Conservation (phyloP, 2,329 filamentous ascomycete species). For the Fusarium sp. region DNA sequence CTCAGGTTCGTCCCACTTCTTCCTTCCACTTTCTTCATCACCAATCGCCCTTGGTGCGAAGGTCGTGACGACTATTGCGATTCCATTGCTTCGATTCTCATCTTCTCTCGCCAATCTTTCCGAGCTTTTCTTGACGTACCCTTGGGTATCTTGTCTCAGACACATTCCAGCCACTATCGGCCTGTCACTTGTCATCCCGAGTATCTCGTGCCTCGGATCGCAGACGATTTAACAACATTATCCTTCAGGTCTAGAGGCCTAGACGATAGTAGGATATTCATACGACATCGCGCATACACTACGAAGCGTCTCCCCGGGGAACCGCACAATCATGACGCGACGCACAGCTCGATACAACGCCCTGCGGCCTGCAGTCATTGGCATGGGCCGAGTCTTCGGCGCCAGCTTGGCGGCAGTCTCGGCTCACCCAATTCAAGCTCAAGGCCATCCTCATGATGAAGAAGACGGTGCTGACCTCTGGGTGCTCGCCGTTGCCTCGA, state of each 20-base stretch:
- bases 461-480: conserved; percentile 72
- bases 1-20: conserved; percentile 28
- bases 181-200: conserved; percentile 17
- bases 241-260: not conserved
- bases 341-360: conserved; percentile 50
- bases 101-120: conserved; percentile 1
- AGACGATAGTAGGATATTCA: not conserved
- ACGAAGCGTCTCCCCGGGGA: not conserved
- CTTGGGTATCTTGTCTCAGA: conserved; percentile 16
- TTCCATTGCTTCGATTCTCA: conserved; percentile 2
- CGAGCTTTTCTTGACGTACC: conserved; percentile 1
- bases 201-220: not conserved
- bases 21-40: conserved; percentile 23
- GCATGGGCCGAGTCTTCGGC: conserved; percentile 60
- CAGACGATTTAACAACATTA: not conserved
- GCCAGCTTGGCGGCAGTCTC: conserved; percentile 58
- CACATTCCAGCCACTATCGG: conserved; percentile 29
- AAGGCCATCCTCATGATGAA: conserved; percentile 56
- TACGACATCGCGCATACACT: not conserved
- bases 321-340: conserved; percentile 37
- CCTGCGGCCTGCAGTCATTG: conserved; percentile 59
- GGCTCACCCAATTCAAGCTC: conserved; percentile 54
- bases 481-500: conserved; percentile 80
- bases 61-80: conserved; percentile 16
- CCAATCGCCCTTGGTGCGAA: conserved; percentile 37